These are phyloP conservation scores for Nothopassalora personata DNA, from an alignment of 2,329 filamentous ascomycete genomes.

Conservation along the genomic window DNA sequence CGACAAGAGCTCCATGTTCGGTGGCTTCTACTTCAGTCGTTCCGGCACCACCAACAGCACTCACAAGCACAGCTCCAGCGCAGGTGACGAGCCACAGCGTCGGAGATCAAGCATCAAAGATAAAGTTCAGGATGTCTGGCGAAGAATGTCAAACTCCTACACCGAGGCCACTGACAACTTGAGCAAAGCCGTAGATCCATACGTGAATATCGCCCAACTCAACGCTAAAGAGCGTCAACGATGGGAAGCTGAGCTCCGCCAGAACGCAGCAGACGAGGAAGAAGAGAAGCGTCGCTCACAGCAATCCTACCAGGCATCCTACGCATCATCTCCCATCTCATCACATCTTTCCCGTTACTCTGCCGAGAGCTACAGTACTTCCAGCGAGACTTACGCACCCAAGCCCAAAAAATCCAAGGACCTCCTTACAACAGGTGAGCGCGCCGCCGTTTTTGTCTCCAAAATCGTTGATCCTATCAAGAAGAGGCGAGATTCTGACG, in stretches of 20 bases:
- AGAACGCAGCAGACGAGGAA: not conserved
- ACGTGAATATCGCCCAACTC: not conserved
- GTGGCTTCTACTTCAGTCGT: not conserved
- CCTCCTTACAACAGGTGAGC: constrained; percentile 8
- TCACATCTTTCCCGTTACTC: not conserved
- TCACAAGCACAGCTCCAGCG: not conserved
- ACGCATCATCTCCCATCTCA: not conserved
- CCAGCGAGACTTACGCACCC: not conserved
- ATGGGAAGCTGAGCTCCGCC: not conserved
- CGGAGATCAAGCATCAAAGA: not conserved
- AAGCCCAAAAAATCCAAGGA: not conserved
- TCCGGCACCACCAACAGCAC: not conserved
- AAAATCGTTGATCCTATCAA: constrained; percentile 12
- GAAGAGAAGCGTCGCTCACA: not conserved
- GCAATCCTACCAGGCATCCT: not conserved
- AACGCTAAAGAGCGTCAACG: not conserved
- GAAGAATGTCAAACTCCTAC: not conserved
- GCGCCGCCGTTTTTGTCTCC: constrained; percentile 11
- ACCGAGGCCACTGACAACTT: not conserved
- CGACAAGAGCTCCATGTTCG: not conserved
- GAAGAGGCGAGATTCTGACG: not conserved
- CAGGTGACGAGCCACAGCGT: not conserved
- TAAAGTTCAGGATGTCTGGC: not conserved
- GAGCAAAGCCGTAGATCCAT: not conserved
- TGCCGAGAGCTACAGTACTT: no score